These are phyloP conservation scores for Gossypioides kirkii DNA, from an alignment of 345 rosid genomes.

Conservation along the genomic window DNA sequence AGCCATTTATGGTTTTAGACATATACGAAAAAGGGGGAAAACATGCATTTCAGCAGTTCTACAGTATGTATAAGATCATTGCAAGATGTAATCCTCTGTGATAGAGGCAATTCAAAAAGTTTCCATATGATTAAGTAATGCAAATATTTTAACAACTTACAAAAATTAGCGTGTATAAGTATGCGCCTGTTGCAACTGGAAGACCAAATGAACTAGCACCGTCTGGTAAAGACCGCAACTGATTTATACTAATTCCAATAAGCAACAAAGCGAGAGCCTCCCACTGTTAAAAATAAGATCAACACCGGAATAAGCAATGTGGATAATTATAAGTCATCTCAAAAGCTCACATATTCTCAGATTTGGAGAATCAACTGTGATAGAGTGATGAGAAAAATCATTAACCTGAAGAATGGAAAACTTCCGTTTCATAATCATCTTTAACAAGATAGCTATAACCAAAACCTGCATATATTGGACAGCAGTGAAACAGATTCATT, in stretches of 20 bases:
- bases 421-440: conserved; percentile 78
- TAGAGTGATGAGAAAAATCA: not conserved
- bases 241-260: conserved; percentile 94
- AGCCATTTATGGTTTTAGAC: not conserved
- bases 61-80: not conserved
- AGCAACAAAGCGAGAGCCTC: conserved; percentile 97
- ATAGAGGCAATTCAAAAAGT: not conserved
- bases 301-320: not conserved
- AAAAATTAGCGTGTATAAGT: conserved; percentile 71
- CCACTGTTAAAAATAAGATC: conserved; percentile 57
- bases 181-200: conserved; percentile 85
- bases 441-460: conserved; percentile 88
- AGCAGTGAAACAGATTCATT: not conserved
- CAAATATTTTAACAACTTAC: conserved; percentile 41
- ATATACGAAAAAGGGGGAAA: not conserved
- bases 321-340: conserved; percentile 7
- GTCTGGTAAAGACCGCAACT: conserved; percentile 78
- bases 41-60: not conserved
- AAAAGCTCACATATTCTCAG: not conserved
- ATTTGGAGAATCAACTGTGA: not conserved
- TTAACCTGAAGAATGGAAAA: conserved; percentile 88
- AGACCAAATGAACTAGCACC: conserved; percentile 65
- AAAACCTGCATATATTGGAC: conserved; percentile 50
- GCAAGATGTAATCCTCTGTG: not conserved
- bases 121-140: not conserved